Evolutionary conservation across 805 yeast genomes (phyloP), one percentile per base, ranked within the genome.

Genomic region (Tetrapisispora arboricola): DNA sequence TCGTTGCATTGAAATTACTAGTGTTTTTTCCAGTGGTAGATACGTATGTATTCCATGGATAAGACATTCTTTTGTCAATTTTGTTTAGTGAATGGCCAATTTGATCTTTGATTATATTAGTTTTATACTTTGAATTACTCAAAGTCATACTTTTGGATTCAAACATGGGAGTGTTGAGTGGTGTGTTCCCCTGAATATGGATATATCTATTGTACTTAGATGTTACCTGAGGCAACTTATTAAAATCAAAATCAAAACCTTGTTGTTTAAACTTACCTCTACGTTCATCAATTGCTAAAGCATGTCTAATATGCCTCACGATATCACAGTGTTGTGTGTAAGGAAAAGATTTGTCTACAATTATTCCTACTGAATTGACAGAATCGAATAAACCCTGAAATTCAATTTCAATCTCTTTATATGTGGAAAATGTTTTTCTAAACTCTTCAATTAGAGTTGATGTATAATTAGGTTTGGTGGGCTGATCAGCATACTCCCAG

Each of bases 301-400:
- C 84, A 54, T 80, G 85, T 44, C 87, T 63, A 12, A 78, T 71
- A 50, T 78, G 82, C 21, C 68, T 65, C 6, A 78, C 80, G 40
- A 67, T 66, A 12, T 66, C 59, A 32, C 73, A 64, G 38, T 70
- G 63, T 2, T 76, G 70, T 1, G 79, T 67, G 46, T 65, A 76
- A 0, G 84, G 84, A 46, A 78, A 79, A 53, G 75, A 46, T 30
- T 75, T 58, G 49, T 78, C 83, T 32, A 75, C 62, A 4, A 78
- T 42, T 9, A 78, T 49, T 0, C 86, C 86, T 17, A 78, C 78
- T 1, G 84, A 77, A 51, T 76, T 78, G 16, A 79, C 76, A 0
- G 84, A 73, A 58, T 80, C 87, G 71, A 80, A 80, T 16, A 80
- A 56, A 0, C 86, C 86, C 69, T 79, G 72, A 44, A 78, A 76